Evolutionary conservation across 805 yeast species (phyloP).

Genomic region (Kodamaea laetipori): DNA sequence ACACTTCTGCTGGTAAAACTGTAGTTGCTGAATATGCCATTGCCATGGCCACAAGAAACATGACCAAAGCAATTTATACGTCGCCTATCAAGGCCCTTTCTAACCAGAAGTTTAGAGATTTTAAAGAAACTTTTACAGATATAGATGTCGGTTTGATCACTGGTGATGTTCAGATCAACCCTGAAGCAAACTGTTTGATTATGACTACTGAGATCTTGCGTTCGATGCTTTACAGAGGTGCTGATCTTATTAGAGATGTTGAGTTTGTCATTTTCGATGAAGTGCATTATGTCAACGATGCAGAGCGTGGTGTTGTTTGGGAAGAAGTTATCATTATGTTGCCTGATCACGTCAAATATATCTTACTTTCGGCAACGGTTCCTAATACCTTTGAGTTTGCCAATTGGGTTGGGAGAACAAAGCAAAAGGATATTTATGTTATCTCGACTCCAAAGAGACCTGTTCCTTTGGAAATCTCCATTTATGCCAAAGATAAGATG

Average conservation of each 20-base stretch:
- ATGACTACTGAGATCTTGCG: slow-evolving; percentile 98
- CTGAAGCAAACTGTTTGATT: slow-evolving; percentile 92
- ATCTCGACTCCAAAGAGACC: slow-evolving; percentile 97
- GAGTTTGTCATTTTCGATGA: slow-evolving; percentile 98
- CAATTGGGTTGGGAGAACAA: slow-evolving; percentile 97
- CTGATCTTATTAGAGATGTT: slow-evolving; percentile 93
- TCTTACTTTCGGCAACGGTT: slow-evolving; percentile 91
- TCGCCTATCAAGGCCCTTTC: slow-evolving; percentile 93
- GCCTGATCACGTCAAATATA: slow-evolving; percentile 93
- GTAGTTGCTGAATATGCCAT: slow-evolving; percentile 98
- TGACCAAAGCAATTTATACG: slow-evolving; percentile 96
- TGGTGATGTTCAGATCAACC: slow-evolving; percentile 96
- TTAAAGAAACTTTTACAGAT: slow-evolving; percentile 74
- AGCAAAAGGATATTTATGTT: slow-evolving; percentile 92
- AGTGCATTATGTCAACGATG: slow-evolving; percentile 96
- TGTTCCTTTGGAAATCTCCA: slow-evolving; percentile 83
- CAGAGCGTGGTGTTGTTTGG: slow-evolving; percentile 98
- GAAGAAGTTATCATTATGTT: slow-evolving; percentile 98
- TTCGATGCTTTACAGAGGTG: slow-evolving; percentile 94
- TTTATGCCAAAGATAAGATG: slow-evolving; percentile 79
- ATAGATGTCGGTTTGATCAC: slow-evolving; percentile 92
- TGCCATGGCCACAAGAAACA: slow-evolving; percentile 92
- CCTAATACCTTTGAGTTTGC: slow-evolving; percentile 99
- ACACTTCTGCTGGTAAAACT: slow-evolving; percentile 97
- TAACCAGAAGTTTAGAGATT: slow-evolving; percentile 88